Evolutionary conservation across 371 early-diverging fungal species (phyloP).

Genomic region (Apophysomyces trapeziformis): DNA sequence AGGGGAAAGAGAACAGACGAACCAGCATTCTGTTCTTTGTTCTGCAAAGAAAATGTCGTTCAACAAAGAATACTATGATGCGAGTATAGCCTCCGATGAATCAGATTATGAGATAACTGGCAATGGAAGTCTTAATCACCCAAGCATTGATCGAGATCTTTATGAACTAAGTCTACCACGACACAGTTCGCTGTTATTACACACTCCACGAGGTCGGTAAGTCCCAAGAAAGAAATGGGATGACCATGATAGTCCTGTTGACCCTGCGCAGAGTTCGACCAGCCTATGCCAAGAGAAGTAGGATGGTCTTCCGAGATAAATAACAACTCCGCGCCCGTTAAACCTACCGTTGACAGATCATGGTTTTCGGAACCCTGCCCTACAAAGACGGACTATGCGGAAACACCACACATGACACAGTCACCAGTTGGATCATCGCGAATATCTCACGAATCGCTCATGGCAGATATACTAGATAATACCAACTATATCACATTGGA

Average conservation of each 20-base stretch:
- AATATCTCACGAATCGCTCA: not conserved
- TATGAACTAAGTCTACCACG: not conserved
- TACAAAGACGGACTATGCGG: not conserved
- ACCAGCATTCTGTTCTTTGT: not conserved
- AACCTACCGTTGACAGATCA: not conserved
- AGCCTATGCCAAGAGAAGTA: not conserved
- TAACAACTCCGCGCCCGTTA: not conserved
- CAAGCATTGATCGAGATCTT: slow-evolving; percentile 7
- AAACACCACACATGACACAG: slow-evolving; percentile 2
- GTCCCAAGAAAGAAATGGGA: not conserved
- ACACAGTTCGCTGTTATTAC: not conserved
- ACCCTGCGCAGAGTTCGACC: not conserved
- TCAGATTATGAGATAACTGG: slow-evolving; percentile 1
- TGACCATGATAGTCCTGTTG: not conserved
- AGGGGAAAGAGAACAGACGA: too few relatives aligned
- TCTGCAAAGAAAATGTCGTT: not conserved
- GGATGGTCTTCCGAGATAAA: not conserved
- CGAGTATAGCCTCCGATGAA: slow-evolving; percentile 4
- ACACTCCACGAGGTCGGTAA: slow-evolving; percentile 6
- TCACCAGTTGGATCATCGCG: not conserved
- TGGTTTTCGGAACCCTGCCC: slow-evolving; percentile 2
- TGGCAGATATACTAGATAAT: not conserved
- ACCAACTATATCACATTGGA: not conserved
- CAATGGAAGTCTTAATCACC: slow-evolving; percentile 13
- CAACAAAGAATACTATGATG: not conserved